Evolutionary conservation across 306 rosid genomes (phyloP).

Genomic region (Inga oerstediana): DNA sequence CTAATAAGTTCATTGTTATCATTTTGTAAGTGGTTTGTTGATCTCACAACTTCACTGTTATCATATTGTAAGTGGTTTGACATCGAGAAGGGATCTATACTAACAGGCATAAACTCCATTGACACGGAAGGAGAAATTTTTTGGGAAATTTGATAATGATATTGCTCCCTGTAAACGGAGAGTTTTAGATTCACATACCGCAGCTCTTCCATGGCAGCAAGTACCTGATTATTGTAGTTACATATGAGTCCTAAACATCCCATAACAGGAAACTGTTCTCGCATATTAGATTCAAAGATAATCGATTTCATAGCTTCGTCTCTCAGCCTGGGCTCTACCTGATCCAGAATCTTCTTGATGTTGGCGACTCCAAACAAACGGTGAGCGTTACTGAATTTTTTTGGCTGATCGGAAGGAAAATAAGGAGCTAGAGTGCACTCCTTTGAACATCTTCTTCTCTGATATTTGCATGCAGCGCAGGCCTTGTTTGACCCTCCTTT

Average conservation of each 20-base stretch:
- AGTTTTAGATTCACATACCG: neutral
- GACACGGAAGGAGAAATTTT: neutral
- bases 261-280: constrained; percentile 36
- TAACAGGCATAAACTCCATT: neutral
- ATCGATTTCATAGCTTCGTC: constrained; percentile 68
- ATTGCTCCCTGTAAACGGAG: constrained; percentile 16
- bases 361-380: constrained; percentile 64
- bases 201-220: constrained; percentile 21
- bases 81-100: neutral
- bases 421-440: constrained; percentile 57
- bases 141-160: neutral
- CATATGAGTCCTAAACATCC: constrained; percentile 47
- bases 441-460: constrained; percentile 50
- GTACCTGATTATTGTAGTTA: neutral
- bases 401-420: constrained; percentile 59
- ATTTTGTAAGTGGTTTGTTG: too few species aligned
- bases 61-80: neutral
- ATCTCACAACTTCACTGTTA: neutral
- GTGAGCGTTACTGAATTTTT: constrained; percentile 56
- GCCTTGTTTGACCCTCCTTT: constrained; percentile 67
- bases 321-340: neutral
- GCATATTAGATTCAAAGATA: constrained; percentile 55
- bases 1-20: neutral
- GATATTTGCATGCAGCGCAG: constrained; percentile 74
- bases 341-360: constrained; percentile 39